Percentiles rank a stretch among this genome's conserved stretches.
Evolutionary conservation across 1,284 basidiomycete genomes (phyloP).

Genomic region (Calocybe gambosa): DNA sequence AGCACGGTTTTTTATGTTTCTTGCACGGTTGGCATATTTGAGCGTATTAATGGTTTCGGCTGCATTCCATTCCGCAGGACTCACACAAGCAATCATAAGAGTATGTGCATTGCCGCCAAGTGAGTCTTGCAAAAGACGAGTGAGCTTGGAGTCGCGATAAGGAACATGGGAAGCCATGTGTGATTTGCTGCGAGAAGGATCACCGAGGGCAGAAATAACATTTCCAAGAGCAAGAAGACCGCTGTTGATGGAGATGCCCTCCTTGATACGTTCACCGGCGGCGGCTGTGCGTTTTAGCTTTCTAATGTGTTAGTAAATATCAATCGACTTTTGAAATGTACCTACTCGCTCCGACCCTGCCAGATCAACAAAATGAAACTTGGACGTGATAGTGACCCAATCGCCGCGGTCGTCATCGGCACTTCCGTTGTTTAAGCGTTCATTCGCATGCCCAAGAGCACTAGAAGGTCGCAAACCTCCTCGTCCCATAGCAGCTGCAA

Average conservation of each 20-base stretch:
- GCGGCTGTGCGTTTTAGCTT: conserved; percentile 90
- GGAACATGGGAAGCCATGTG: conserved; percentile 82
- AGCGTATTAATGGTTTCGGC: conserved; percentile 95
- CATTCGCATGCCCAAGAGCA: conserved; percentile 56
- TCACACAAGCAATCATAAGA: conserved; percentile 98
- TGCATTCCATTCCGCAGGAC: conserved; percentile 92
- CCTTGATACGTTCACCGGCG: conserved; percentile 92
- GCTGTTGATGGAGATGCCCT: conserved; percentile 96
- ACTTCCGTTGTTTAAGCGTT: conserved; percentile 32
- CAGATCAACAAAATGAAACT: conserved; percentile 98
- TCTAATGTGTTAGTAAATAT: conserved; percentile 15
- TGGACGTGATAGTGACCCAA: conserved; percentile 88
- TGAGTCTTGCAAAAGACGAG: conserved; percentile 90
- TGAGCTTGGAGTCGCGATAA: conserved; percentile 97
- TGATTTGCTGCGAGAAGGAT: conserved; percentile 77
- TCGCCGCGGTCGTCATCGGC: conserved; percentile 64
- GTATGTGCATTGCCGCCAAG: conserved; percentile 98
- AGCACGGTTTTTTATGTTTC: conserved; percentile 96
- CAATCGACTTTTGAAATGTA: conserved; percentile 14
- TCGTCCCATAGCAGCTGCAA: conserved; percentile 63
- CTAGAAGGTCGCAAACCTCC: conserved; percentile 72
- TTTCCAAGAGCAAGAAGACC: conserved; percentile 95
- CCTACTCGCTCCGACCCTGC: conserved; percentile 91
- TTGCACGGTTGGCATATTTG: conserved; percentile 96
- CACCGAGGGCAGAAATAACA: conserved; percentile 97